A percentile compares a stretch with the other conserved stretches of the same genome.
Conservation (phyloP, 345 rosid genomes). For the Geranium rotundifolium region DNA sequence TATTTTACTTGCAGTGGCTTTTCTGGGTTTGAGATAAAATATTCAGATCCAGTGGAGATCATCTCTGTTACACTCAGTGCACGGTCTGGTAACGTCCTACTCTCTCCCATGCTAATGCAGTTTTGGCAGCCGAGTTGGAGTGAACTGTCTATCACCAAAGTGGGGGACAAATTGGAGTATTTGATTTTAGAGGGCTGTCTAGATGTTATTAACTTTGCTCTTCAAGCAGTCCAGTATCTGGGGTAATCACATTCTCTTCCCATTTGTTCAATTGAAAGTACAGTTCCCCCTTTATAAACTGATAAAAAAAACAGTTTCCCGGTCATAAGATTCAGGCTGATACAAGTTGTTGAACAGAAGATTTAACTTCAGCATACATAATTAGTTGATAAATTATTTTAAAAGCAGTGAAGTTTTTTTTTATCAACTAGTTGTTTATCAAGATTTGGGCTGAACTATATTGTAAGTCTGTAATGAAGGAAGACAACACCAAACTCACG, state of each 20-base stretch:
- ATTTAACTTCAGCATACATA: too few relatives aligned
- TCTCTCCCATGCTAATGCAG: conserved; percentile 61
- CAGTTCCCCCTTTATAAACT: background rate
- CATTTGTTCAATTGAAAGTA: background rate
- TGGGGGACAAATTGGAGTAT: conserved; percentile 26
- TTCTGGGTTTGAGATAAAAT: conserved; percentile 53
- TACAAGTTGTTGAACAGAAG: too few relatives aligned
- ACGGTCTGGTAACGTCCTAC: conserved; percentile 35
- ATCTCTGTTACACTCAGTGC: conserved; percentile 59
- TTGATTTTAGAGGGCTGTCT: conserved; percentile 51
- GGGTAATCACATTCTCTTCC: conserved; percentile 38
- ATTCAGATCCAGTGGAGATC: conserved; percentile 54
- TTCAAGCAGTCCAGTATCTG: conserved; percentile 64
- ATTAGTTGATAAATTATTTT: too few relatives aligned
- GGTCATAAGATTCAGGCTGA: too few relatives aligned
- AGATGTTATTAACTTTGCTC: conserved; percentile 58
- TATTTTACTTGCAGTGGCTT: conserved; percentile 40
- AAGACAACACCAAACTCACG: too few relatives aligned
- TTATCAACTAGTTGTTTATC: too few relatives aligned
- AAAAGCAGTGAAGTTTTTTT: too few relatives aligned
- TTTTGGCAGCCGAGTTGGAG: conserved; percentile 37
- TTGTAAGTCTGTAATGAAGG: too few relatives aligned
- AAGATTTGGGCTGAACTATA: too few relatives aligned
- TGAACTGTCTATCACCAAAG: conserved; percentile 34
- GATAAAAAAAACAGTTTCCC: too few relatives aligned